Evolutionary conservation across 78 protist species (phyloP).

Genomic region (Dictyostelium firmibasis): DNA sequence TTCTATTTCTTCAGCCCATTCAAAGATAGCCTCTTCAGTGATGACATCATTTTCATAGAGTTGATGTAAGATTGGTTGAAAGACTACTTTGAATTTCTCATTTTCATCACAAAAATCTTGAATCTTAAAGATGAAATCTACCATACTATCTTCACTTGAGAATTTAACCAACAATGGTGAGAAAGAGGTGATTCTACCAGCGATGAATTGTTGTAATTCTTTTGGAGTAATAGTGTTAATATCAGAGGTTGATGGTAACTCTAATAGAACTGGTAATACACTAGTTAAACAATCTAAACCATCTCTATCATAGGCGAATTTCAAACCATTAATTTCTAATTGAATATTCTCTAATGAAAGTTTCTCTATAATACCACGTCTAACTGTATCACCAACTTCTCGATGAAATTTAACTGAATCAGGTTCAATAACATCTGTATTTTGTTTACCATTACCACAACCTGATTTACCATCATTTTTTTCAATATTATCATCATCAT

Average conservation of each 20-base stretch:
- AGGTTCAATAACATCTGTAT: not conserved
- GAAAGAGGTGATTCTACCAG: not conserved
- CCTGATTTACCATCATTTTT: not conserved
- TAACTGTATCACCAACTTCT: conserved; percentile 54
- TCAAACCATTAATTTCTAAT: conserved; percentile 85
- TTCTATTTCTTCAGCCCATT: conserved; percentile 68
- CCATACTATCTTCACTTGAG: conserved; percentile 23
- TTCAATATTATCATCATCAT: not conserved
- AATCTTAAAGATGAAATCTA: conserved; percentile 61
- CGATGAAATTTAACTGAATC: conserved; percentile 48
- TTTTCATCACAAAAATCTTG: conserved; percentile 60
- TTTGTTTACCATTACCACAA: not conserved
- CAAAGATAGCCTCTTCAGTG: conserved; percentile 45
- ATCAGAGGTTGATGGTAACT: not conserved
- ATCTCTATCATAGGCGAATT: conserved; percentile 81
- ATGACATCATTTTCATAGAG: conserved; percentile 44
- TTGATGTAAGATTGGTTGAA: conserved; percentile 10
- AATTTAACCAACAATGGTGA: conserved; percentile 4
- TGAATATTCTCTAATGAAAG: conserved; percentile 54
- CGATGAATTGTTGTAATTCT: not conserved
- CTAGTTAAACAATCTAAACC: conserved; percentile 68
- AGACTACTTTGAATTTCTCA: not conserved
- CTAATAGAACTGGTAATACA: conserved; percentile 7
- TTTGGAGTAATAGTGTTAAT: not conserved
- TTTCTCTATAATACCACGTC: conserved; percentile 56